Conservation (phyloP, 768 basidiomycete genomes). For the Pisolithus sp. region DNA sequence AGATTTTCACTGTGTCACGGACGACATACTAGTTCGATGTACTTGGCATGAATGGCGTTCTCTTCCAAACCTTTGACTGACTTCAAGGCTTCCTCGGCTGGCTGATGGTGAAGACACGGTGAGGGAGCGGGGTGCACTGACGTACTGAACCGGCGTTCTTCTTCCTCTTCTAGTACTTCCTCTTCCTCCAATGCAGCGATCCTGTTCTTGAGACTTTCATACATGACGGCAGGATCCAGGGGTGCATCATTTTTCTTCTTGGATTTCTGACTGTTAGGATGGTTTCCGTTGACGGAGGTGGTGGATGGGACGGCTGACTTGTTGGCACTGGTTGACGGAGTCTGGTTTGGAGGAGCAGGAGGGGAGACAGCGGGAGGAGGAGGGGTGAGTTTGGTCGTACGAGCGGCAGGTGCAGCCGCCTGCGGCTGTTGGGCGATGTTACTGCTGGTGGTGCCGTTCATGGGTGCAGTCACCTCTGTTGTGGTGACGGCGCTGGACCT, state of each 20-base stretch:
- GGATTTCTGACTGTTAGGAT: conserved; percentile 36
- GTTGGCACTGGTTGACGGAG: conserved; percentile 28
- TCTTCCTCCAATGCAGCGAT: conserved; percentile 89
- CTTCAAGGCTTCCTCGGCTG: conserved; percentile 86
- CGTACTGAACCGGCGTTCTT: conserved; percentile 72
- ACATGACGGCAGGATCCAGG: conserved; percentile 80
- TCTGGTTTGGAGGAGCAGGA: conserved; percentile 45
- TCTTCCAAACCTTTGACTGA: conserved; percentile 79
- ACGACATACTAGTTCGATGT: conserved; percentile 73
- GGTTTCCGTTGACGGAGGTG: conserved; percentile 22
- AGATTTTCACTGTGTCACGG: conserved; percentile 13
- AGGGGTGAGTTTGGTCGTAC: conserved; percentile 52
- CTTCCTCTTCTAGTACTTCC: conserved; percentile 81
- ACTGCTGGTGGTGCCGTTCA: conserved; percentile 44
- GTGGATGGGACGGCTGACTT: conserved; percentile 29
- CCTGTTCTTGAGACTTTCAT: conserved; percentile 80
- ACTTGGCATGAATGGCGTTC: conserved; percentile 78
- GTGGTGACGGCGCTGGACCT: conserved; percentile 12
- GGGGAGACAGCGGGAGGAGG: conserved; percentile 56
- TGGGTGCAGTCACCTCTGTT: conserved; percentile 27
- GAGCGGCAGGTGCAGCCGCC: conserved; percentile 31
- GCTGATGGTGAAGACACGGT: conserved; percentile 10
- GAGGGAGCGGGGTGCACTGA: conserved; percentile 7
- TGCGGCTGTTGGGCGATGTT: conserved; percentile 8
- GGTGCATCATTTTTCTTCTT: conserved; percentile 66